Conservation (phyloP, 148 eudicot species). For the Cornus suecica region DNA sequence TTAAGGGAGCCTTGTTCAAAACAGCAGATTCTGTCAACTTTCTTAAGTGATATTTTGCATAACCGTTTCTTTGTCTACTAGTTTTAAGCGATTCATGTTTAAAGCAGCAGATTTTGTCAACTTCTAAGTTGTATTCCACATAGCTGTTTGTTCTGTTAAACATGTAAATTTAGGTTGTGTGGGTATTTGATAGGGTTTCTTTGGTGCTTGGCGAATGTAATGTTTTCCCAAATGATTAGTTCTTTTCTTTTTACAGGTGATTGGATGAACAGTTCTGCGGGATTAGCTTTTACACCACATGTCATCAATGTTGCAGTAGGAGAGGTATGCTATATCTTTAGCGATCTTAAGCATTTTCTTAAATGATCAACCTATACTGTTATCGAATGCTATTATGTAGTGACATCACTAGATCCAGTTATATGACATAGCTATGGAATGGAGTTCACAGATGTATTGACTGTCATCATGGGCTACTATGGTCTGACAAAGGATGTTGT, state of each 20-base stretch:
- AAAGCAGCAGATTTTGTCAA: neutral
- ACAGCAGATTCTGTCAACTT: too few relatives aligned
- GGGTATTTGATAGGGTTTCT: neutral
- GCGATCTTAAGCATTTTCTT: neutral
- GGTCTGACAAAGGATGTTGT: too few relatives aligned
- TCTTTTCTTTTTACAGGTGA: constrained; percentile 51
- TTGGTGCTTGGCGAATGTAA: neutral
- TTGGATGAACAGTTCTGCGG: constrained; percentile 64
- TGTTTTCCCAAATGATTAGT: neutral
- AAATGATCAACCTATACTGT: too few relatives aligned
- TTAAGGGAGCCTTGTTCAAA: too few relatives aligned
- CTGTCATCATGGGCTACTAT: too few relatives aligned
- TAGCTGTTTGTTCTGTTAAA: neutral
- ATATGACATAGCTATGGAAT: too few relatives aligned
- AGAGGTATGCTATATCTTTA: constrained; percentile 34
- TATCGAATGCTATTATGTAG: too few relatives aligned
- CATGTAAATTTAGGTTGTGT: neutral
- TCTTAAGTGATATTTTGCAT: neutral
- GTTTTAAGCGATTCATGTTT: neutral
- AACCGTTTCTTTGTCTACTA: neutral
- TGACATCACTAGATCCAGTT: too few relatives aligned
- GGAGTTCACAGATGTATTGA: too few relatives aligned
- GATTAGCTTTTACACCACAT: constrained; percentile 61
- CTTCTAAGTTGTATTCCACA: neutral
- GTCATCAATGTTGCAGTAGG: constrained; percentile 40